Percentiles rank a stretch among this genome's conserved stretches.
These are phyloP conservation scores for Komagataella kurtzmanii DNA, from an alignment of 805 yeast genomes.

Conservation along the genomic window DNA sequence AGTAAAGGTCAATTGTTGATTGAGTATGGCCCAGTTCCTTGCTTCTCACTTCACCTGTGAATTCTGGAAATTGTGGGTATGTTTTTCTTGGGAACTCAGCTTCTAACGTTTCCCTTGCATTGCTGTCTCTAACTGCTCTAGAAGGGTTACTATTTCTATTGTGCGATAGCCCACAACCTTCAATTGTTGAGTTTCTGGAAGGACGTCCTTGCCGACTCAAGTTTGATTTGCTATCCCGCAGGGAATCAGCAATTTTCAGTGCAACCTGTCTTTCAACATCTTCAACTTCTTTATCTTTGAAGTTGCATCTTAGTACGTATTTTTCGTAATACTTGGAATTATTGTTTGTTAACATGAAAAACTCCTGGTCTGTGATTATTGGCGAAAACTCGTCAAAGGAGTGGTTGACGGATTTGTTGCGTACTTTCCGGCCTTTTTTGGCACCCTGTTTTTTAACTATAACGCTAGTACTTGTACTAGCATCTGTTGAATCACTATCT, in stretches of 20 bases:
- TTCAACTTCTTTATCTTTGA: slow-evolving; percentile 9
- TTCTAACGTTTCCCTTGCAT: neutral
- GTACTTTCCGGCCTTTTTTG: neutral
- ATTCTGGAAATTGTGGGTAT: neutral
- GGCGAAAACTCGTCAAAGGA: slow-evolving; percentile 17
- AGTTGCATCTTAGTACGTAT: slow-evolving; percentile 5
- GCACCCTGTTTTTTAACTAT: neutral
- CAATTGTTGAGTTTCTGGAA: neutral
- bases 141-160: neutral
- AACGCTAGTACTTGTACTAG: neutral
- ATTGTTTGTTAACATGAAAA: slow-evolving; percentile 13
- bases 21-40: neutral
- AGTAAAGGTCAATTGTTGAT: neutral
- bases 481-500: neutral
- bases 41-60: neutral
- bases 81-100: neutral
- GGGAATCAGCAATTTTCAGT: neutral
- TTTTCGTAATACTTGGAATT: slow-evolving; percentile 13
- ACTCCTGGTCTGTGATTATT: slow-evolving; percentile 18
- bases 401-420: neutral
- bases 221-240: neutral
- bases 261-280: slow-evolving; percentile 1
- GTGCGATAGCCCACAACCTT: neutral
- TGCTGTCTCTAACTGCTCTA: neutral
- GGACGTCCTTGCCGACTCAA: neutral